phyloP scores from a whole-genome alignment of 2,329 filamentous ascomycete species.

The Salinomyces thailandicus region DNA sequence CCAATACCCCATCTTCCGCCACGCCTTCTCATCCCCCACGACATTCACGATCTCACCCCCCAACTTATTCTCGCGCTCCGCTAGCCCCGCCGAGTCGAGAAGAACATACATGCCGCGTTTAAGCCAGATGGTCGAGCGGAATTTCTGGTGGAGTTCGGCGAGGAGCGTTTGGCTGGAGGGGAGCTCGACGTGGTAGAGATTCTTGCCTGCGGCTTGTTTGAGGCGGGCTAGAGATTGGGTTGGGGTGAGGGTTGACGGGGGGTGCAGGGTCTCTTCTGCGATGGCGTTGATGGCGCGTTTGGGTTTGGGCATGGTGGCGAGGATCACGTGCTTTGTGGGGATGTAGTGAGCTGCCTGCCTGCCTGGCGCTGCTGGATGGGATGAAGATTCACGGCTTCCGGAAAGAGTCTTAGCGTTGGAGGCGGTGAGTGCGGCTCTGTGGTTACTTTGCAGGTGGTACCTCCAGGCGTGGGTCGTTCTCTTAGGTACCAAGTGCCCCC shows the following conservation, averaged over 20 bases:
- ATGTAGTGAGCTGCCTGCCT: not conserved
- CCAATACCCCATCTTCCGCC: slow-evolving; percentile 88
- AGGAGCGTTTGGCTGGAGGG: slow-evolving; percentile 56
- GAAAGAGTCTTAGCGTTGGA: no score
- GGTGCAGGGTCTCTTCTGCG: slow-evolving; percentile 57
- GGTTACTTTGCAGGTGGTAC: no score
- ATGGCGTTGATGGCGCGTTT: slow-evolving; percentile 71
- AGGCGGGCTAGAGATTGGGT: slow-evolving; percentile 62
- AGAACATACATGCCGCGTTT: slow-evolving; percentile 81
- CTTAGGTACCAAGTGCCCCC: no score
- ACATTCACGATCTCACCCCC: slow-evolving; percentile 87
- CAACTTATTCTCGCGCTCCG: slow-evolving; percentile 63
- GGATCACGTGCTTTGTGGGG: no score
- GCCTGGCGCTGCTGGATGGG: no score
- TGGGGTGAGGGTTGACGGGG: slow-evolving; percentile 45
- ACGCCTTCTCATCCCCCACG: slow-evolving; percentile 79
- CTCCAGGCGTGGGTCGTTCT: no score
- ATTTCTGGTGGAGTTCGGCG: slow-evolving; percentile 72
- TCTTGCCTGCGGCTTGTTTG: slow-evolving; percentile 76
- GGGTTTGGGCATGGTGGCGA: slow-evolving; percentile 58
- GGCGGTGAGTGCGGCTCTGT: no score
- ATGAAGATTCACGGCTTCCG: no score
- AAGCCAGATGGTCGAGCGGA: slow-evolving; percentile 90
- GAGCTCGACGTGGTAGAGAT: slow-evolving; percentile 69
- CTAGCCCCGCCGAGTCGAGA: slow-evolving; percentile 58